Evolutionary conservation across 129 eudicot species (phyloP), one percentile per base, ranked within the genome.

Genomic region (Helichrysum umbraculigerum): DNA sequence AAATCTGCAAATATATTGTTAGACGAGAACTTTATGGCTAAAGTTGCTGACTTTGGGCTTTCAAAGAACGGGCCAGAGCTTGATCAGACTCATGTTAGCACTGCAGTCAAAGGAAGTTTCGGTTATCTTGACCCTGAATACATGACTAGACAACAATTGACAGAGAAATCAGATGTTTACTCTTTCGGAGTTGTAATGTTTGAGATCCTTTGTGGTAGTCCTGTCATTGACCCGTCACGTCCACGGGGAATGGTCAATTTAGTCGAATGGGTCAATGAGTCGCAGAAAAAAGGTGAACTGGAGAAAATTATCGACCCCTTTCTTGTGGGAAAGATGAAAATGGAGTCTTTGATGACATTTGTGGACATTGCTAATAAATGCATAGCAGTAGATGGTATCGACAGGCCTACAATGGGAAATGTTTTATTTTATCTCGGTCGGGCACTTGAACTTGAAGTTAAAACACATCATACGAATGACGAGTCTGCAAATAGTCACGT

Each of bases 121-220:
- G 93, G 90, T 47, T 86, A 88, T 74, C 82, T 89, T 56, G 96
- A 89, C 64, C 96, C 96, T 1, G 96, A 89, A 71, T 89, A 89
- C 70, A 73, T 89, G 85, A 85, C 76, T 28, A 76, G 81, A 50
- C 96, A 89, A 77, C 87, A 89, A 47, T 33, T 89, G 77, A 88
- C 88, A 1, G 93, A 83, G 11, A 88, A 88, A 79, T 85, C 93
- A 4, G 93, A 86, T 61, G 92, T 89, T 16, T 89, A 89, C 51
- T 89, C 96, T 3, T 87, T 89, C 70, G 96, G 96, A n/a, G 96
- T 87, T 3, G 96, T 89, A 30, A 66, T 89, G 92, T 66, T 83
- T 42, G 96, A 89, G 61, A 72, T 87, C 67, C 86, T 89, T 6
- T 85, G 84, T 35, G 96, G 89, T 66, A 83, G 89, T 76, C 88